Conservation (phyloP, 163 green algal genomes). For the Scenedesmus sp. region DNA sequence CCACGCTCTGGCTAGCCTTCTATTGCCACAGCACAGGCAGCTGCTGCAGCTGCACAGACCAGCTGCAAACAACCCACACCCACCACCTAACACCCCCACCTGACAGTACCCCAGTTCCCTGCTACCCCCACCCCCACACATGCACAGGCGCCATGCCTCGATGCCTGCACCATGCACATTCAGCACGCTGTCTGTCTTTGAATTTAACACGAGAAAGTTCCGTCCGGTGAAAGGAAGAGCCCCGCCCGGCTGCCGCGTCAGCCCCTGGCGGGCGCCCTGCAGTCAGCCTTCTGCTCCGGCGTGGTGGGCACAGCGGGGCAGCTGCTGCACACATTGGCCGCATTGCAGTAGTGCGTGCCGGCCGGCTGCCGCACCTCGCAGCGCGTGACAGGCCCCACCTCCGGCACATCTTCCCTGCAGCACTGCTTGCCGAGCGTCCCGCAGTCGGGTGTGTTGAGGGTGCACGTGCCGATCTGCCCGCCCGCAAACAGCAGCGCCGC, state of each 20-base stretch:
- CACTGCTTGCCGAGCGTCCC: conserved; percentile 36
- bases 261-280: not conserved
- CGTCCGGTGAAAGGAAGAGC: not conserved
- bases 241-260: not conserved
- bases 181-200: not conserved
- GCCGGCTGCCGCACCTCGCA: not conserved
- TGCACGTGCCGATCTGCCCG: conserved; percentile 25
- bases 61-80: not conserved
- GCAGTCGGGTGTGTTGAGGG: conserved; percentile 39
- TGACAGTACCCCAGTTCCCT: not conserved
- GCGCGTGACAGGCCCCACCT: not conserved
- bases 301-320: conserved; percentile 17
- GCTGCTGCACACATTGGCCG: conserved; percentile 21
- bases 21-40: not conserved
- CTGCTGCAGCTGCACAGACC: not conserved
- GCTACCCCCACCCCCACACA: not conserved
- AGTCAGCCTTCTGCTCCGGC: conserved; percentile 17
- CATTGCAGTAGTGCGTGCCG: conserved; percentile 33
- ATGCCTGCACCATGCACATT: not conserved
- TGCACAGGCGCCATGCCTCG: not conserved
- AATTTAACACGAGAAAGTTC: not conserved
- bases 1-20: not conserved
- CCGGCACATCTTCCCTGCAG: conserved; percentile 41
- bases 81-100: not conserved
- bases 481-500: conserved; percentile 15